These are phyloP conservation scores for Xylaria sp. DNA, from an alignment of 2,329 filamentous ascomycete species.

Conservation along the genomic window DNA sequence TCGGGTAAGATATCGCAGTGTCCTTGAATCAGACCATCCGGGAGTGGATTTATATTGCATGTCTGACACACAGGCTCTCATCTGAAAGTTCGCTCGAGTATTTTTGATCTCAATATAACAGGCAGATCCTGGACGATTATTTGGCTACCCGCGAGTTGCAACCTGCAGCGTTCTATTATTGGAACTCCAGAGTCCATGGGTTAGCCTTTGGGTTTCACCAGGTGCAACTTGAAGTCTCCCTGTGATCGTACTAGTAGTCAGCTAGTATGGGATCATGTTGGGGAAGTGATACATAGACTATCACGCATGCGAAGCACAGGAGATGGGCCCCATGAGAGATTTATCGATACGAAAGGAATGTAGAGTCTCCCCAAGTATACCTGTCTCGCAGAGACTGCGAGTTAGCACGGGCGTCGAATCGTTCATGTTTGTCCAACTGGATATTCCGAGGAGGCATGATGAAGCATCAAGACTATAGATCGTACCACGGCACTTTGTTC, in stretches of 20 bases:
- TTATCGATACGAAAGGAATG: too few species aligned
- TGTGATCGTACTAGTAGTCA: too few species aligned
- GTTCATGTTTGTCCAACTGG: too few species aligned
- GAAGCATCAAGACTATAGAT: too few species aligned
- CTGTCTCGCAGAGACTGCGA: too few species aligned
- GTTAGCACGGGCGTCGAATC: too few species aligned
- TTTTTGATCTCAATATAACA: not conserved
- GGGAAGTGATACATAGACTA: too few species aligned
- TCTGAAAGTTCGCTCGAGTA: not conserved
- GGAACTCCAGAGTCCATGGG: not conserved
- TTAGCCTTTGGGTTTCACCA: not conserved
- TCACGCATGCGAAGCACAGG: not conserved
- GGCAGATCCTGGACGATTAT: not conserved
- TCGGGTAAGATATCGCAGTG: not conserved
- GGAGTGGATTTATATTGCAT: not conserved
- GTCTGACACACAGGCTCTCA: not conserved
- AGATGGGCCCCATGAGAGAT: not conserved
- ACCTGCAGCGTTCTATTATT: not conserved
- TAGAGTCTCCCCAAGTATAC: too few species aligned
- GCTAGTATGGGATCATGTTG: too few species aligned
- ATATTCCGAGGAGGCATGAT: too few species aligned
- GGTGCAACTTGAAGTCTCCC: not conserved
- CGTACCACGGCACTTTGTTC: too few species aligned
- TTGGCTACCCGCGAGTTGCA: not conserved
- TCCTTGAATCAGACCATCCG: not conserved